phyloP scores from a whole-genome alignment of 352 stramenopile genomes.

The Globisporangium cederbergense region DNA sequence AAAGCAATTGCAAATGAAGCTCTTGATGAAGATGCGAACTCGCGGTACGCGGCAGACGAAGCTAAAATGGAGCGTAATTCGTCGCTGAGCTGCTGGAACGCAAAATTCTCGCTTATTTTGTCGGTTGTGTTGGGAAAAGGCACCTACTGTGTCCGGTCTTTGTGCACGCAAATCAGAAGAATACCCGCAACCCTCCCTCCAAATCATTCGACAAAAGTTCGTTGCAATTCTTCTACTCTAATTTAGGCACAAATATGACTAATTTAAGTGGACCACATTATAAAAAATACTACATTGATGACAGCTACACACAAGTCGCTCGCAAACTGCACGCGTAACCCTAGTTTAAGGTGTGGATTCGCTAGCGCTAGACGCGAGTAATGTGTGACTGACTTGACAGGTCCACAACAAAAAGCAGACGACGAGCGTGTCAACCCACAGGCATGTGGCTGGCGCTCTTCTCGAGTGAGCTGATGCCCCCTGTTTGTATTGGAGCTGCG shows the following conservation, averaged over 20 bases:
- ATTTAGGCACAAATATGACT: neutral
- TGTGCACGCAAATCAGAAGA: conserved; percentile 3
- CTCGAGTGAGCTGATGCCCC: neutral
- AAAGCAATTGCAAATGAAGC: too few species aligned
- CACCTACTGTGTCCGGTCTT: neutral
- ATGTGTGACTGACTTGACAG: conserved; percentile 8
- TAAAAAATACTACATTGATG: too few species aligned
- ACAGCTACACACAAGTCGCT: too few species aligned
- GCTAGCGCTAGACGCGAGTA: neutral
- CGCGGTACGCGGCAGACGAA: too few species aligned
- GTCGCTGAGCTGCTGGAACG: neutral
- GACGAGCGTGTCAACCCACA: conserved; percentile 3
- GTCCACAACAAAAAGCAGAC: neutral
- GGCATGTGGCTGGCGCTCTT: neutral
- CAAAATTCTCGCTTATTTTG: neutral
- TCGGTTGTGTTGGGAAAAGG: neutral
- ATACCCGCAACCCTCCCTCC: neutral
- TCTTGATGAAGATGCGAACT: too few species aligned
- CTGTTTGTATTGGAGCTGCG: neutral
- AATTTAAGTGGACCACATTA: too few species aligned
- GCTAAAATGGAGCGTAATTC: neutral
- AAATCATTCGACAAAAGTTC: conserved; percentile 9
- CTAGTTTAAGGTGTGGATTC: conserved; percentile 1
- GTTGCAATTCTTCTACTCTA: neutral
- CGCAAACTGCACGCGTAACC: neutral